Evolutionary conservation across 352 stramenopile genomes (phyloP), one percentile per base, ranked within the genome.

Genomic region (Elongisporangium undulatum): DNA sequence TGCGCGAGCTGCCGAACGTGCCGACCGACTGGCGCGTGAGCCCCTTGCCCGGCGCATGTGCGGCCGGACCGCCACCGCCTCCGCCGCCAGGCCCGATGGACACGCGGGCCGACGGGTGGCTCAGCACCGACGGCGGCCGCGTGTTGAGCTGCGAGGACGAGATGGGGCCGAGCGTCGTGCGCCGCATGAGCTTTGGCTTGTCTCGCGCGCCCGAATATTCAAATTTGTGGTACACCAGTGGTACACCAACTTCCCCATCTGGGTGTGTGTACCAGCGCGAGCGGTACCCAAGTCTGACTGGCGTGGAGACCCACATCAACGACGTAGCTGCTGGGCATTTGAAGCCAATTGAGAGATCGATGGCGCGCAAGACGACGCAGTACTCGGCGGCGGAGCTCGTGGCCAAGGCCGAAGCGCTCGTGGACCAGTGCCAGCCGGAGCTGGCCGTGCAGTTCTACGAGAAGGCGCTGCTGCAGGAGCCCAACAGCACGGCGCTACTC

Each of bases 401-500:
- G 53, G 75, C 82, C 65, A 94, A 94, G 68, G 87, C 80, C 55
- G 84, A 96, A 71, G 64, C 67, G 59, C 65, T 96, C 19, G 81
- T 96, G 68, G 87, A 94, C 62, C 77, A 92, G 56, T 94, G 81
- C 64, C 82, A 95, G 59, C 84, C 85, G 5, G 87, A 95, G 54
- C 61, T 94, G 56, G 87, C 85, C 24, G 72, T 92, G 55, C 80
- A 83, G 67, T 96, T 96, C 66, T 94, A 87, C 64, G 78, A 94
- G 70, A 85, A 83, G 58, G 87, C 85, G 56, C 63, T 92, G 49
- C 55, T 65, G 26, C 82, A 87, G 61, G 84, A 94, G 56, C 85
- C 87, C 8, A 52, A 29, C 39, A 94, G 94, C 66, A 72, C 77
- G 51, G 64, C 70, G 59, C 71, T 96, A 53, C 72, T 95, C 55